Conservation (phyloP, 1,284 basidiomycete species). For the Ceratobasidium papillatum region DNA sequence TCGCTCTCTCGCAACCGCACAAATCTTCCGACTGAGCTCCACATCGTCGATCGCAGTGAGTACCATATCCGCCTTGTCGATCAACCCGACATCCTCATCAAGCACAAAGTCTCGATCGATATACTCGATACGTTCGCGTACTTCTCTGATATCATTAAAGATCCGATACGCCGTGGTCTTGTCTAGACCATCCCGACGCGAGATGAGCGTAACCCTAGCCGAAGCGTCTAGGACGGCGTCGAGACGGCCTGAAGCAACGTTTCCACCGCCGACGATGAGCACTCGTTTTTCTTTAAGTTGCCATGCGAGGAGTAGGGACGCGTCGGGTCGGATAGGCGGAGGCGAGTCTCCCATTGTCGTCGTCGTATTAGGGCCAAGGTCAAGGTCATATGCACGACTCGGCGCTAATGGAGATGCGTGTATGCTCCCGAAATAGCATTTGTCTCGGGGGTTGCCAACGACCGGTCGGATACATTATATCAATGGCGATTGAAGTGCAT, state of each 20-base stretch:
- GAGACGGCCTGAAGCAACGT: constrained; percentile 82
- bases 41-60: constrained; percentile 94
- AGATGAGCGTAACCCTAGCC: constrained; percentile 69
- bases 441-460: not conserved
- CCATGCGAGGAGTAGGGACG: constrained; percentile 86
- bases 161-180: constrained; percentile 55
- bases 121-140: constrained; percentile 72
- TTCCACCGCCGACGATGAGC: constrained; percentile 89
- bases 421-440: constrained; percentile 32
- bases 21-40: constrained; percentile 74
- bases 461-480: not conserved
- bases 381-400: too few relatives aligned
- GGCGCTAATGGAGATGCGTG: constrained; percentile 3
- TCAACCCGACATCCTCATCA: constrained; percentile 55
- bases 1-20: constrained; percentile 70
- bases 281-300: constrained; percentile 83
- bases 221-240: constrained; percentile 72
- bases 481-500: not conserved
- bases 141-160: constrained; percentile 54
- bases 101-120: constrained; percentile 72
- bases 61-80: constrained; percentile 83
- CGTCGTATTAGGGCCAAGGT: constrained; percentile 48
- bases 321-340: constrained; percentile 56
- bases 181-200: constrained; percentile 69
- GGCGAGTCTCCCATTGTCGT: constrained; percentile 47